Base-by-base conservation (phyloP, 2,329 filamentous ascomycete species). In the Emericellopsis cladophorae region DNA sequence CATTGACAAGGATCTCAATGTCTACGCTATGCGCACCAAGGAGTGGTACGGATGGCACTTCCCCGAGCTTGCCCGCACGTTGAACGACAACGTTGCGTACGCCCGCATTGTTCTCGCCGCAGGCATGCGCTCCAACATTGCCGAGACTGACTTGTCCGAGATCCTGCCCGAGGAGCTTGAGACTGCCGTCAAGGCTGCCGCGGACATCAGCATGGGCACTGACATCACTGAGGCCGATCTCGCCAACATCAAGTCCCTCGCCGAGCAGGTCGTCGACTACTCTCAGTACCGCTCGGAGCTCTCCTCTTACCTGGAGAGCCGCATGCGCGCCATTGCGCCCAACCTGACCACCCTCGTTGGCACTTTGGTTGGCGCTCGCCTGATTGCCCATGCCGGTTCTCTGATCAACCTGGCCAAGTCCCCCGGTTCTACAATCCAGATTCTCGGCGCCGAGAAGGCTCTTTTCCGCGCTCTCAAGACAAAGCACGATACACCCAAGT, bases 31-130 rank as follows among this genome's bases (percentile, higher is more conserved):
- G 92, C 77, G 92, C 62, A 88, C 95, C 46, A 96, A 96, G 79
- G 92, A 98, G 65, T 98, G 92, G 92, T 98, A 98, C 60, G 92
- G 92, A 55, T 98, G 92, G 92, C 92, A 96, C 66, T 98, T 96
- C 71, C 92, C 92, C 33, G 92, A 98, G 70, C 80, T 98, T 74
- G 89, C 86, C 57, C 90, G 89, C 67, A 95, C 96, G 57, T 74
- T 95, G 51, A 93, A 93, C 63, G 92, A 98, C 73, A 98, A 98
- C 66, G 69, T 95, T 47, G 89, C 89, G 49, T 98, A 95, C 60
- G 81, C 89, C 45, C 82, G 81, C 50, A 81, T 98, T 44, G 87
- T 98, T 44, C 67, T 95, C 39, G 76, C 81, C 49, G 85, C 94
- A 70, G 92, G 92, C 51, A 86, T 93, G 75, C 83, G 92, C 49